A percentile compares a stretch with the other conserved stretches of the same genome.
Evolutionary conservation across 805 yeast genomes (phyloP).

Genomic region (Lipomyces starkeyi): DNA sequence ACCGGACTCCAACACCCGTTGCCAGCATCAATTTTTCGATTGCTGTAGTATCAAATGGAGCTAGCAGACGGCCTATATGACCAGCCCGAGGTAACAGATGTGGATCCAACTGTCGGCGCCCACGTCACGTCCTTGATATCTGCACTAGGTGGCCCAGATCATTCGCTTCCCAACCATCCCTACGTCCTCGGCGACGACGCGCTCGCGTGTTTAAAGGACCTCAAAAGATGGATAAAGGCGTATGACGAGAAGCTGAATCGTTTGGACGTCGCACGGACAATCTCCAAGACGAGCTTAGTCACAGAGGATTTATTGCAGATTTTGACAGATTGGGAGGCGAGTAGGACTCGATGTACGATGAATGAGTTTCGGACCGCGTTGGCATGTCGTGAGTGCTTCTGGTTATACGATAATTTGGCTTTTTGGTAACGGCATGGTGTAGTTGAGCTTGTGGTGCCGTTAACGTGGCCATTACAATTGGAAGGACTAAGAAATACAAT

Average conservation of each 20-base stretch:
- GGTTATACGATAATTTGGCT: background rate
- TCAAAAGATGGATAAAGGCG: slow-evolving; percentile 83
- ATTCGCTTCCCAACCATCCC: slow-evolving; percentile 55
- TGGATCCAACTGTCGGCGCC: slow-evolving; percentile 57
- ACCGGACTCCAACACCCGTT: background rate
- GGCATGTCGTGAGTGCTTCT: slow-evolving; percentile 52
- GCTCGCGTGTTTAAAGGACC: slow-evolving; percentile 79
- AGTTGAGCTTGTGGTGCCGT: slow-evolving; percentile 77
- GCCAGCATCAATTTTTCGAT: background rate
- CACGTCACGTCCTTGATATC: slow-evolving; percentile 82
- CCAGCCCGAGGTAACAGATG: background rate
- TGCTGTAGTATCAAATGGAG: background rate
- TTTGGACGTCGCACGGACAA: slow-evolving; percentile 85
- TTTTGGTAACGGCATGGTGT: background rate
- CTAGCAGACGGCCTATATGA: background rate
- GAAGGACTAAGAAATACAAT: slow-evolving; percentile 60
- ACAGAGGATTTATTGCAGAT: slow-evolving; percentile 75
- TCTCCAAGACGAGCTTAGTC: slow-evolving; percentile 79
- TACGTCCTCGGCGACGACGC: slow-evolving; percentile 91
- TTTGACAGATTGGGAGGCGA: slow-evolving; percentile 70
- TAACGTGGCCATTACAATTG: slow-evolving; percentile 86
- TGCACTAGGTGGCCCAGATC: slow-evolving; percentile 90
- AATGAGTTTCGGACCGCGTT: slow-evolving; percentile 65
- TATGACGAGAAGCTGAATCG: slow-evolving; percentile 76
- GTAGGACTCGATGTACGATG: slow-evolving; percentile 39